Evolutionary conservation across 2,329 filamentous ascomycete species (phyloP).

Genomic region (Colletotrichum karsti): DNA sequence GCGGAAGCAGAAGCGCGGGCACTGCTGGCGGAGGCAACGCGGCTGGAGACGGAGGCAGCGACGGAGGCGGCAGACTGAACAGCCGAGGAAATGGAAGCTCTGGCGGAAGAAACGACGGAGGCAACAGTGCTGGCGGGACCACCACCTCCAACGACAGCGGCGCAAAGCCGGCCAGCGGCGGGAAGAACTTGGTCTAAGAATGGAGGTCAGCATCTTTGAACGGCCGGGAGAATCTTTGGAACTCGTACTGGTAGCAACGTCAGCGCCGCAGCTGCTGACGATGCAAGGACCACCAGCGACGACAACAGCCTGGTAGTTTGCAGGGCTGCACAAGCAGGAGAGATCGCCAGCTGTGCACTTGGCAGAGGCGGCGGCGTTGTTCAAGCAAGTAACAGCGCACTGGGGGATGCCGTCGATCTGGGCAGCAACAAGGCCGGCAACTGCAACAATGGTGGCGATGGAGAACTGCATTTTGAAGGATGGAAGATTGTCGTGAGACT

Average conservation of each 20-base stretch:
- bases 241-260: conserved; percentile 17
- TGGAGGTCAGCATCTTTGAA: background rate
- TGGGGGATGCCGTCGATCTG: conserved; percentile 12
- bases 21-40: background rate
- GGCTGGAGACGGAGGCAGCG: background rate
- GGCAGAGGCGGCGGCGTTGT: background rate
- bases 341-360: background rate
- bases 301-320: conserved; percentile 19
- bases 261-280: background rate
- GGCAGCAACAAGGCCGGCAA: conserved; percentile 23
- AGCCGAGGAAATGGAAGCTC: background rate
- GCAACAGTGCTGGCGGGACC: background rate
- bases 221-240: too few species aligned
- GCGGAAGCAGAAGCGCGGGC: too few species aligned
- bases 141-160: background rate
- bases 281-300: conserved; percentile 12
- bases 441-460: conserved; percentile 15
- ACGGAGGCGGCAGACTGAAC: background rate
- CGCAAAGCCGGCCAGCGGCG: conserved; percentile 12
- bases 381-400: conserved; percentile 16
- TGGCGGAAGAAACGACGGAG: background rate
- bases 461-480: conserved; percentile 26
- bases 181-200: conserved; percentile 20
- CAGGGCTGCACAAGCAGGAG: conserved; percentile 7
- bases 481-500: background rate